Percentiles rank a stretch among this genome's conserved stretches.
phyloP scores from a whole-genome alignment of 352 stramenopile species.

The Aphanomyces cochlioides region DNA sequence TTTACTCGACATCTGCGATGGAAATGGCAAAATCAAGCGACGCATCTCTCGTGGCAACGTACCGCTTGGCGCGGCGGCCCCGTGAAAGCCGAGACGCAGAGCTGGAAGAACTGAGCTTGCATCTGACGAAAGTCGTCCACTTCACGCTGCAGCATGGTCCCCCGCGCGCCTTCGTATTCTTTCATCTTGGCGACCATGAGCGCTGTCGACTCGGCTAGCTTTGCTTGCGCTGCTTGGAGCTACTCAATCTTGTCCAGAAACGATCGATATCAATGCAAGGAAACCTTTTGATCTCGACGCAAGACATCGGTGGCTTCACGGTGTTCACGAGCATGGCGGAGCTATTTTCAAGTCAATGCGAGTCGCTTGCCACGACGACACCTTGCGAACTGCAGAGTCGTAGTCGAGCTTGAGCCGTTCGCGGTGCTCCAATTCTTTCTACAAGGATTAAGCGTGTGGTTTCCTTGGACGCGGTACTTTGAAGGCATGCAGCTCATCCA shows the following conservation, averaged over 20 bases:
- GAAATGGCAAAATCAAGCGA: neutral
- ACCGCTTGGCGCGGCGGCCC: no score
- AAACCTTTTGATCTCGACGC: slow-evolving; percentile 37
- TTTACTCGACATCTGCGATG: slow-evolving; percentile 2
- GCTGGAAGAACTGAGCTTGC: slow-evolving; percentile 35
- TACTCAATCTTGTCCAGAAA: slow-evolving; percentile 4
- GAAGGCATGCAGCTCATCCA: slow-evolving; percentile 35
- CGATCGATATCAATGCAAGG: neutral
- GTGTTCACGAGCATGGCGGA: slow-evolving; percentile 33
- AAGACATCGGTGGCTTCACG: slow-evolving; percentile 35
- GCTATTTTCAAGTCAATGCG: slow-evolving; percentile 11
- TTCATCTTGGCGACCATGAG: slow-evolving; percentile 34
- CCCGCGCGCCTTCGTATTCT: slow-evolving; percentile 34
- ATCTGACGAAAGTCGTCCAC: slow-evolving; percentile 36
- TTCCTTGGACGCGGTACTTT: slow-evolving; percentile 26
- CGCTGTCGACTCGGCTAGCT: slow-evolving; percentile 27
- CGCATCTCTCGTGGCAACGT: no score
- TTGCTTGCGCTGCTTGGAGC: slow-evolving; percentile 32
- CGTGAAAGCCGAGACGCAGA: slow-evolving; percentile 32
- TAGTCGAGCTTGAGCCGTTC: slow-evolving; percentile 40
- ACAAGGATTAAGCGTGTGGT: slow-evolving; percentile 1
- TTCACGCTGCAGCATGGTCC: slow-evolving; percentile 35
- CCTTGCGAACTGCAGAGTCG: slow-evolving; percentile 37
- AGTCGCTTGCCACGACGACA: neutral
- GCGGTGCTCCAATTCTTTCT: slow-evolving; percentile 37